Evolutionary conservation across 768 basidiomycete species (phyloP).

Genomic region (Mycena vulgaris): DNA sequence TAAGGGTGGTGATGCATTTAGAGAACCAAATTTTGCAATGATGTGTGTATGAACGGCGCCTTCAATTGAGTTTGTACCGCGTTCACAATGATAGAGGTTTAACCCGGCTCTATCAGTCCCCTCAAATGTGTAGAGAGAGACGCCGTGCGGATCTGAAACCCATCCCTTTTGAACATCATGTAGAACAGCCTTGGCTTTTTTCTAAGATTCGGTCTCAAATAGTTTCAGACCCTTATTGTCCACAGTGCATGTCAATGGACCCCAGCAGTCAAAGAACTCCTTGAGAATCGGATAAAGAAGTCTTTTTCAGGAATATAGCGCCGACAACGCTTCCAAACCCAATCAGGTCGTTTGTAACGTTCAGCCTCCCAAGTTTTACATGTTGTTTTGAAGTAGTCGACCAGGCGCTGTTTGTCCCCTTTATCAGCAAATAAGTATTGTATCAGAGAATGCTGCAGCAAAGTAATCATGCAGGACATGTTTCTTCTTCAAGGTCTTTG

Average conservation of each 20-base stretch:
- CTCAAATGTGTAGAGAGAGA: conserved; percentile 33
- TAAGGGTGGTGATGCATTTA: conserved; percentile 41
- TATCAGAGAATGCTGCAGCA: conserved; percentile 38
- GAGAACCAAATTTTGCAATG: conserved; percentile 39
- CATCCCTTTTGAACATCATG: conserved; percentile 34
- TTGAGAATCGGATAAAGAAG: conserved; percentile 33
- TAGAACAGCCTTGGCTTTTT: conserved; percentile 31
- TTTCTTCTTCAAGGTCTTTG: conserved; percentile 24
- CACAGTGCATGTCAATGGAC: conserved; percentile 7
- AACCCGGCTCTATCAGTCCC: conserved; percentile 39
- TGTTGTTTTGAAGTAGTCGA: conserved; percentile 20
- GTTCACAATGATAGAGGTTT: conserved; percentile 30
- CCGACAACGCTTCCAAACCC: conserved; percentile 20
- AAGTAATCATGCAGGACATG: conserved; percentile 32
- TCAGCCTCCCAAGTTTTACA: conserved; percentile 26
- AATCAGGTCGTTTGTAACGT: conserved; percentile 16
- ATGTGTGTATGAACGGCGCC: conserved; percentile 42
- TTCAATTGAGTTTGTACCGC: conserved; percentile 45
- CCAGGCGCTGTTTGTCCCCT: conserved; percentile 30
- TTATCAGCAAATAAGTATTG: conserved; percentile 39
- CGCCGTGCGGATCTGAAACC: conserved; percentile 38
- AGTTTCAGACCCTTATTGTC: background rate
- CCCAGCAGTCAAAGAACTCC: conserved; percentile 37
- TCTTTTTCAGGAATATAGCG: conserved; percentile 35
- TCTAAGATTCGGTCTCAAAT: conserved; percentile 14